Percentiles rank a stretch among this genome's conserved stretches.
Conservation (phyloP, 768 basidiomycete species). For the Naganishia kalamii region DNA sequence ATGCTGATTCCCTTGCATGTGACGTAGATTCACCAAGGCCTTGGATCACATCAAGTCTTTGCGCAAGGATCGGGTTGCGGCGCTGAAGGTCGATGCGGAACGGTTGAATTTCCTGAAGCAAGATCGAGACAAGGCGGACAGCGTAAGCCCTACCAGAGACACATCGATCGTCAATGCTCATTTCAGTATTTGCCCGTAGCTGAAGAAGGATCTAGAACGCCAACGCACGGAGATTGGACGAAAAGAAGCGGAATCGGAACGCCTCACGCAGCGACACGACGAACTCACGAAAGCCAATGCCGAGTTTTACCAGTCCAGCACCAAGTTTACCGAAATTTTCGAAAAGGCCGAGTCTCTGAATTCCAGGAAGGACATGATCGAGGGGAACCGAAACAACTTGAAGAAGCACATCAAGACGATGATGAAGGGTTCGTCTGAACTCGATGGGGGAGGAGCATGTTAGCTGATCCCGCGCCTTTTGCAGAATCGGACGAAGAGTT, state of each 20-base stretch:
- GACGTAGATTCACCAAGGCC: slow-evolving; percentile 83
- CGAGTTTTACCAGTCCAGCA: slow-evolving; percentile 69
- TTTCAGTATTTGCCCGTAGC: slow-evolving; percentile 32
- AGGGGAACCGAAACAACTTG: slow-evolving; percentile 59
- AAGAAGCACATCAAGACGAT: slow-evolving; percentile 59
- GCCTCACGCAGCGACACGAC: slow-evolving; percentile 62
- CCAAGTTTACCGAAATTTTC: slow-evolving; percentile 66
- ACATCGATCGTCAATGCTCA: too few species aligned
- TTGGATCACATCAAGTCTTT: slow-evolving; percentile 82
- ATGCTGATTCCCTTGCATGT: neutral
- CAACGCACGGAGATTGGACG: slow-evolving; percentile 58
- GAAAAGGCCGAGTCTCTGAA: slow-evolving; percentile 61
- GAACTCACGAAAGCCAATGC: slow-evolving; percentile 53
- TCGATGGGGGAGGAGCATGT: neutral
- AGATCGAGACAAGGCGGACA: slow-evolving; percentile 82
- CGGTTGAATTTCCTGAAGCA: slow-evolving; percentile 66
- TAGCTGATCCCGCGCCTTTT: slow-evolving; percentile 20
- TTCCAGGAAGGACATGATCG: slow-evolving; percentile 58
- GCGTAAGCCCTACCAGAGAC: slow-evolving; percentile 46
- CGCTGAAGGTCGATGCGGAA: slow-evolving; percentile 89
- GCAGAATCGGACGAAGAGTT: slow-evolving; percentile 67
- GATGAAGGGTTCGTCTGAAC: slow-evolving; percentile 55
- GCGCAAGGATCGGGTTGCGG: slow-evolving; percentile 81
- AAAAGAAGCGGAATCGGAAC: slow-evolving; percentile 70
- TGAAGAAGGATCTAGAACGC: slow-evolving; percentile 61